Conservation (phyloP, 192 early-diverging fungal genomes). For the Phycomyces blakesleeanus region DNA sequence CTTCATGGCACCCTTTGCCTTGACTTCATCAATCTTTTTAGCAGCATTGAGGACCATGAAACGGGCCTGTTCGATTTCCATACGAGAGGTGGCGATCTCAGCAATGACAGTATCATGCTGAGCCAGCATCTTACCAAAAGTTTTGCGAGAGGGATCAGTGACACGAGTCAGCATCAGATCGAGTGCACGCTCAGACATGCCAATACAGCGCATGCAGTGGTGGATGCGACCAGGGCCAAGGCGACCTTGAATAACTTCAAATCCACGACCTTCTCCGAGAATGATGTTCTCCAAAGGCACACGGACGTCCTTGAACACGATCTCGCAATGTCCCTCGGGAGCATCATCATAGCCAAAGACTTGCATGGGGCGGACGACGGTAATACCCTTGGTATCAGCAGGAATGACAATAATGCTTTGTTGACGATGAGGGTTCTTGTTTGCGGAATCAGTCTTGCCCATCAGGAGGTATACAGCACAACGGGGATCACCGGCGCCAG, state of each 20-base stretch:
- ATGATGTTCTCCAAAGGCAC: conserved; percentile 87
- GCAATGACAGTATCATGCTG: conserved; percentile 80
- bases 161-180: conserved; percentile 81
- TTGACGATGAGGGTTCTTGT: conserved; percentile 71
- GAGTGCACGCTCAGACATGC: conserved; percentile 88
- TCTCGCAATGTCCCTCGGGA: conserved; percentile 94
- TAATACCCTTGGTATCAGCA: conserved; percentile 76
- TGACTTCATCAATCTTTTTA: conserved; percentile 81
- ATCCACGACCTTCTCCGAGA: conserved; percentile 94
- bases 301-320: conserved; percentile 83
- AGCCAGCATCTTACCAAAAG: conserved; percentile 84
- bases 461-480: conserved; percentile 89
- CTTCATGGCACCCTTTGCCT: conserved; percentile 85
- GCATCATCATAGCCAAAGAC: conserved; percentile 97
- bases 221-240: conserved; percentile 97
- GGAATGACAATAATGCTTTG: conserved; percentile 91
- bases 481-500: conserved; percentile 92
- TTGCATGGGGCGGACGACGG: conserved; percentile 76
- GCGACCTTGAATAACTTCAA: conserved; percentile 96
- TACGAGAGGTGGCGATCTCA: conserved; percentile 81
- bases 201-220: conserved; percentile 96
- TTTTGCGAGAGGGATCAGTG: conserved; percentile 70
- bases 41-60: conserved; percentile 93
- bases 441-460: conserved; percentile 79
- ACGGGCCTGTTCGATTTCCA: conserved; percentile 88